Base-by-base conservation (phyloP, 768 basidiomycete species). In the Lepiota subincarnata region DNA sequence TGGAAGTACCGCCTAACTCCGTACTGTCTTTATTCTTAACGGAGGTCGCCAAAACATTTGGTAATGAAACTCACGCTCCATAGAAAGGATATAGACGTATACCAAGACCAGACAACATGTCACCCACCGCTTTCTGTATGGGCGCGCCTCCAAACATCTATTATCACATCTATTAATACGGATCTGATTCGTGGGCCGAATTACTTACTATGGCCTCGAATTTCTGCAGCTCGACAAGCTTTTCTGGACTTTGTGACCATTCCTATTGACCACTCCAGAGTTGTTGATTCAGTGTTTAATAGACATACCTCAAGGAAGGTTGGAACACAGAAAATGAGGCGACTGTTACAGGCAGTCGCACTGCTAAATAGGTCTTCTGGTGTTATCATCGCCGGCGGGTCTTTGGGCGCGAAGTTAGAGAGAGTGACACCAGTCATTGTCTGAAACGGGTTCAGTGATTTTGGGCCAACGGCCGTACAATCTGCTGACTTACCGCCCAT, bases 51-150 rank as follows among this genome's bases (percentile, higher is more conserved):
- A 35, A 26, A 22, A n/a, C 19, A 10, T 13, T 14, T 19, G 28
- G 22, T 43, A n/a, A 16, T n/a, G 5, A 39, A 2, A 62, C 71
- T 56, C 50, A 77, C 63, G 66, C 58, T 24, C 74, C 77, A 48
- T 73, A 79, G 19, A 68, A 55, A 3, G 60, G 62, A 6, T 55
- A 42, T 1, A 76, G 41, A 2, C 58, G 53, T 3, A 64, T 56
- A 12, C 63, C 63, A 6, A 59, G 38, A 18, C 43, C 12, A 4
- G 54, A 47, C 11, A 64, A 55, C 28, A 39, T 40, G 43, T 67
- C 62, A 12, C 64, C 66, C 11, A 52, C 57, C 2, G 60, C 62
- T 48, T 67, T 57, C 11, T 70, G 66, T 11, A 65, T 50, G 0
- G 64, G 61, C 3, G 59, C 64, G 7, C 66, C 64, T 1, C 57